Percentiles rank a stretch among this genome's conserved stretches.
Conservation (phyloP, 306 rosid species). For the Lathyrus tuberosus region DNA sequence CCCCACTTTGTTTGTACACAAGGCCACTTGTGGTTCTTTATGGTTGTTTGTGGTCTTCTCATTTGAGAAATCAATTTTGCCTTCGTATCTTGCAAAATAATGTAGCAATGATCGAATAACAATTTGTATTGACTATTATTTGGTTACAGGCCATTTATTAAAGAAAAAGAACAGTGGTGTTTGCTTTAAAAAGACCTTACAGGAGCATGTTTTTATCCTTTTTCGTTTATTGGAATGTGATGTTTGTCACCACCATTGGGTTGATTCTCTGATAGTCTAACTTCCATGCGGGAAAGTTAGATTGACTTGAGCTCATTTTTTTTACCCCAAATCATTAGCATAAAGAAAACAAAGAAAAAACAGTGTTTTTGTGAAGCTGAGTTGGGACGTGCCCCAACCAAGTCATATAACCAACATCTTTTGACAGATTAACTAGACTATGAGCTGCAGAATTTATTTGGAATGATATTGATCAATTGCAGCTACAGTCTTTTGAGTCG, state of each 20-base stretch:
- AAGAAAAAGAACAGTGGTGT: not conserved
- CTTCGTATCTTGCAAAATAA: conserved; percentile 27
- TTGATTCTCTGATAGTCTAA: too few species aligned
- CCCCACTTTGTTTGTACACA: conserved; percentile 32
- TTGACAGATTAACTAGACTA: not conserved
- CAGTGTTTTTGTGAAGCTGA: not conserved
- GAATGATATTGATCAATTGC: not conserved
- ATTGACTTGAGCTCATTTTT: too few species aligned
- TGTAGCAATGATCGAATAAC: conserved; percentile 27
- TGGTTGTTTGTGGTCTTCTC: conserved; percentile 39
- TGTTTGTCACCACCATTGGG: not conserved
- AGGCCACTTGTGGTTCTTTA: conserved; percentile 31
- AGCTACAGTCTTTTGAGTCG: not conserved
- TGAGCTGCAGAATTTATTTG: not conserved
- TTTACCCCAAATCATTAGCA: too few species aligned
- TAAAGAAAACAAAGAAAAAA: too few species aligned
- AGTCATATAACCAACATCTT: not conserved
- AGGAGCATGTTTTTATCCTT: not conserved
- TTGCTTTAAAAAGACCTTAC: not conserved
- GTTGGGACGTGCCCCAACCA: not conserved
- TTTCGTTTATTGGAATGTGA: not conserved
- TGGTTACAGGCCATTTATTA: not conserved
- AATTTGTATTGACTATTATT: conserved; percentile 25
- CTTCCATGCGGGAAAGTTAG: too few species aligned
- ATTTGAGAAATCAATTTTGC: conserved; percentile 53